phyloP scores from a whole-genome alignment of 179 eudicot species.

The Beta corolliflora region DNA sequence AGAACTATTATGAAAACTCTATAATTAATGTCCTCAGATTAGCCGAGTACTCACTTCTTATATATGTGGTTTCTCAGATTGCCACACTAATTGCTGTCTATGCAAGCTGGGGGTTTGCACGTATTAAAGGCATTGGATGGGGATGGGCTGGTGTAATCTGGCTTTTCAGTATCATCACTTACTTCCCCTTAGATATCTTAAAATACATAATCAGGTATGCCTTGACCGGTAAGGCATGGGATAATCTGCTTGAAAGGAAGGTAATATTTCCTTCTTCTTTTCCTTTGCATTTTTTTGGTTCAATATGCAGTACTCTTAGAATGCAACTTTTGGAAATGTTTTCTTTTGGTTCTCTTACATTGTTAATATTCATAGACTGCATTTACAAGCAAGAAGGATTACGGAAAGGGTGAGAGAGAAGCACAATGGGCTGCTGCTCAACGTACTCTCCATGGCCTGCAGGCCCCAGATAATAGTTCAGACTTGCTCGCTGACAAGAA shows the following conservation, averaged over 20 bases:
- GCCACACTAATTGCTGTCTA: constrained; percentile 85
- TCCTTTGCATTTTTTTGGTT: neutral
- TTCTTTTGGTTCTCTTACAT: neutral
- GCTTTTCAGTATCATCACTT: constrained; percentile 63
- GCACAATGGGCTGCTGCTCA: constrained; percentile 92
- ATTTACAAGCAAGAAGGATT: constrained; percentile 79
- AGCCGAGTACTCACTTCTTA: neutral
- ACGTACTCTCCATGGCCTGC: constrained; percentile 79
- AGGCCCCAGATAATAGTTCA: constrained; percentile 44
- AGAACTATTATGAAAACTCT: neutral
- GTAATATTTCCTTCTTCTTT: constrained; percentile 17
- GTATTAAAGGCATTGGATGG: constrained; percentile 77
- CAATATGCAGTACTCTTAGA: neutral
- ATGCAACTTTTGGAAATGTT: neutral
- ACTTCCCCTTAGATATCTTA: constrained; percentile 69
- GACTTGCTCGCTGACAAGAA: constrained; percentile 61
- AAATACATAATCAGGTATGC: constrained; percentile 66
- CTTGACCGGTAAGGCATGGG: constrained; percentile 74
- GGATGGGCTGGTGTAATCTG: constrained; percentile 95
- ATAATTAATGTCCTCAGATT: neutral
- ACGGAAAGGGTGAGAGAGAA: constrained; percentile 84
- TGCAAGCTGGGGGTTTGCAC: constrained; percentile 71
- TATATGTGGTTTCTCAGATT: constrained; percentile 37
- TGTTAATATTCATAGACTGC: constrained; percentile 52
- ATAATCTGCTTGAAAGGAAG: constrained; percentile 58